Evolutionary conservation across 75 land plant genomes (phyloP), one percentile per base, ranked within the genome.

Genomic region (Larix kaempferi): DNA sequence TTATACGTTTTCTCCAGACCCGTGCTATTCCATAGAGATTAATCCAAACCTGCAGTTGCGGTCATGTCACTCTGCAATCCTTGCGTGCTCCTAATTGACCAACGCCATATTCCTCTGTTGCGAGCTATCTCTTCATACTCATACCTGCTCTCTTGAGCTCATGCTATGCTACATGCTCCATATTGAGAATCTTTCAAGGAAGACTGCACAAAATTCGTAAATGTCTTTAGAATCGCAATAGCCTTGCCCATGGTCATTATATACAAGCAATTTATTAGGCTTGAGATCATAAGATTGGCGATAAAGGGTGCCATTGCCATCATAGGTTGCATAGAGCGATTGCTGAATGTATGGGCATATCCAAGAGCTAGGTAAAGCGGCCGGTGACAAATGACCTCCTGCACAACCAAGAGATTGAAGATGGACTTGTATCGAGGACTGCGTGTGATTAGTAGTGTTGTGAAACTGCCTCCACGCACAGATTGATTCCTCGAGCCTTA

Each of bases 111-210:
- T n/a, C n/a, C n/a, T n/a, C n/a, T n/a, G n/a, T n/a, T n/a, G n/a
- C n/a, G n/a, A n/a, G n/a, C n/a, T n/a, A n/a, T n/a, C n/a, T n/a
- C n/a, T n/a, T n/a, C n/a, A n/a, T n/a, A n/a, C n/a, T n/a, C n/a
- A n/a, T n/a, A n/a, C n/a, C 58, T 13, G 75, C 75, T 11, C 35
- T 73, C 65, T 59, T 76, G 17, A 76, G 77, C 49, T 76, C 77
- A 8, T 27, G 41, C 17, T 59, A 44, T 35, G 67, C 39, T 13
- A 76, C 39, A 35, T 76, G 77, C 23, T 76, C 66, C 44, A 60
- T 3, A 76, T 10, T 76, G 66, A 12, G 44, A 8, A 17, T 76
- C 77, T 15, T 76, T 76, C 17, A 59, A 14, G n/a, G 66, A 76
- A 58, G 65, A 59, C 17, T 76, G 67, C 21, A 23, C 77, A 60